A percentile compares a stretch with the other conserved stretches of the same genome.
Conservation (phyloP, 106 monocot species). For the Dendrobium nobile region DNA sequence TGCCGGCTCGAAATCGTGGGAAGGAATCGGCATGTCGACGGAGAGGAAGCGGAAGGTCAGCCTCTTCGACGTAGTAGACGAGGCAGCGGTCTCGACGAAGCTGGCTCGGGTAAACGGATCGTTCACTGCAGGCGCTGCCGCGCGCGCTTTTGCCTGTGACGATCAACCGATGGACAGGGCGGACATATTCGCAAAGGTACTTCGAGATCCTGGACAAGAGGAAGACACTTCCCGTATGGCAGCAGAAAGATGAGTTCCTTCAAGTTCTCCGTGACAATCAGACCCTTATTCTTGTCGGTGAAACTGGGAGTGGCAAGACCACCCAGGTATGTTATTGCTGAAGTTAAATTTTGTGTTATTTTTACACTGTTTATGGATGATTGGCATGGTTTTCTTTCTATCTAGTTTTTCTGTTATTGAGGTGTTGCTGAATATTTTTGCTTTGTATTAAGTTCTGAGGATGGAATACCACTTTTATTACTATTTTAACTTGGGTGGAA, state of each 20-base stretch:
- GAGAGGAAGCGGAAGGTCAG: slow-evolving; percentile 92
- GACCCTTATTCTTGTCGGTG: slow-evolving; percentile 60
- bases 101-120: slow-evolving; percentile 26
- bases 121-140: not conserved
- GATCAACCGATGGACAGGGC: slow-evolving; percentile 67
- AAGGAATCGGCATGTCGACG: slow-evolving; percentile 35
- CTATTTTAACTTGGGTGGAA: not conserved
- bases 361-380: not conserved
- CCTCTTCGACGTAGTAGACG: slow-evolving; percentile 91
- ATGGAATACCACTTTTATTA: not conserved
- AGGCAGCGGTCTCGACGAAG: slow-evolving; percentile 55
- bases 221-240: slow-evolving; percentile 85
- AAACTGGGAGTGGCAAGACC: slow-evolving; percentile 78
- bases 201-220: slow-evolving; percentile 84
- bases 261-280: slow-evolving; percentile 46
- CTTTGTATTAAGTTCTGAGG: not conserved
- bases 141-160: slow-evolving; percentile 1
- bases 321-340: slow-evolving; percentile 38
- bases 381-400: not conserved
- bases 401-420: not conserved
- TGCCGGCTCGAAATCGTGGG: not conserved
- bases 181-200: slow-evolving; percentile 61
- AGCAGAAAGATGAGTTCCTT: slow-evolving; percentile 92
- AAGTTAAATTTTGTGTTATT: not conserved
- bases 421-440: not conserved